Base-by-base conservation (phyloP, 31 red algal genomes). In the Asparagopsis taxiformis region DNA sequence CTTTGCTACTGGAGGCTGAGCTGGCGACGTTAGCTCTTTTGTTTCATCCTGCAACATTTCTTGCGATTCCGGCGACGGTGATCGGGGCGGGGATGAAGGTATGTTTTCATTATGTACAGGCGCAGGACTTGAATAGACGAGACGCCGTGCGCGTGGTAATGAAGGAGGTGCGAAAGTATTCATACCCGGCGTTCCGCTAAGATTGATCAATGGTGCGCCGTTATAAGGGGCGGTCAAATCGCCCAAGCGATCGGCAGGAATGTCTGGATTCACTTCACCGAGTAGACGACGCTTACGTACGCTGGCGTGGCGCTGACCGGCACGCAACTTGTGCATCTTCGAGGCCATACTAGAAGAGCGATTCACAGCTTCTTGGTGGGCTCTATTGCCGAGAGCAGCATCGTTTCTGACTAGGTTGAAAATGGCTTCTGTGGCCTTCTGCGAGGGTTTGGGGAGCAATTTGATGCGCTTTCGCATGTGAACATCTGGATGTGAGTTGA, bases 321-420 rank as follows among this genome's bases (percentile, higher is more conserved):
- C 64, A 19, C 65, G 63, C 39, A 80, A 52, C 34, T 65, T 65
- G 24, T 70, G 77, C 25, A 80, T 68, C 43, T 80, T 80, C 29
- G 56, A 35, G 16, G 77, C 77, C 63, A 80, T 69, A 39, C 46
- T 65, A 1, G 63, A 59, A 54, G 63, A 68, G 24, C 70, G 68
- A 20, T 39, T 33, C 8, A 59, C 51, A 7, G 65, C 64, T 19
- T 80, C 77, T 36, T 68, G 68, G 31, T 59, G 62, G 31, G 77
- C 77, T 31, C 77, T 62, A 31, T 38, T 24, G 28, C 77, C 77
- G 32, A 80, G 77, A 39, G 59, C 77, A 24, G 51, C 44, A 61
- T 80, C 77, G 51, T 44, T 62, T 41, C 38, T 68, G 34, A 80
- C 55, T 22, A 80, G 62, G n/a, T 68, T 43, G 58, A 80, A 32